Conservation (phyloP, 2,329 filamentous ascomycete species). For the Fusarium clavum region DNA sequence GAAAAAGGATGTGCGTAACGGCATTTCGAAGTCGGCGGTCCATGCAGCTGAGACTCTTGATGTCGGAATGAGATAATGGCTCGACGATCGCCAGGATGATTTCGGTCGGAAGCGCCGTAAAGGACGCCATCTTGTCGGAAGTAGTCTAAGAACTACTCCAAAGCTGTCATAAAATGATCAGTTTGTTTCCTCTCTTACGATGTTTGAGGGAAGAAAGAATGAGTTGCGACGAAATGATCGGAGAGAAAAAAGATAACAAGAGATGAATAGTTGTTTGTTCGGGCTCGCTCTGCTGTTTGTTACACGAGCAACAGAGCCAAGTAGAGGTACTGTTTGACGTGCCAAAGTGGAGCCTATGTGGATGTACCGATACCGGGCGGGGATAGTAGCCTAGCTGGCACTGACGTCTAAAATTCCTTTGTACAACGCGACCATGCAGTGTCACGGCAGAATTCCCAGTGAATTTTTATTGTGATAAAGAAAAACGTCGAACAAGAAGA, state of each 20-base stretch:
- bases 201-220: neutral
- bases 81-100: neutral
- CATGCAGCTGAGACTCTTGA: neutral
- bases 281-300: fast-evolving
- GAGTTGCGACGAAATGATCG: neutral
- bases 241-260: fast-evolving
- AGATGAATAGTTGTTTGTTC: neutral
- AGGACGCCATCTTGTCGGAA: neutral
- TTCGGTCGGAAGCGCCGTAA: fast-evolving
- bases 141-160: neutral
- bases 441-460: fast-evolving
- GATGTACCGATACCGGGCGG: neutral
- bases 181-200: fast-evolving
- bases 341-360: fast-evolving
- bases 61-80: neutral
- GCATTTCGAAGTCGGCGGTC: neutral
- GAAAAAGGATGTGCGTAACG: fast-evolving
- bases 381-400: neutral
- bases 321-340: neutral
- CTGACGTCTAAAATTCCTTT: neutral
- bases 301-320: neutral
- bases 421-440: neutral
- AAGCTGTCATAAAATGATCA: fast-evolving
- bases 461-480: neutral
- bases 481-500: too few species aligned